These are phyloP conservation scores for Zymoseptoria pseudotritici DNA, from an alignment of 2,329 filamentous ascomycete genomes.

Conservation along the genomic window DNA sequence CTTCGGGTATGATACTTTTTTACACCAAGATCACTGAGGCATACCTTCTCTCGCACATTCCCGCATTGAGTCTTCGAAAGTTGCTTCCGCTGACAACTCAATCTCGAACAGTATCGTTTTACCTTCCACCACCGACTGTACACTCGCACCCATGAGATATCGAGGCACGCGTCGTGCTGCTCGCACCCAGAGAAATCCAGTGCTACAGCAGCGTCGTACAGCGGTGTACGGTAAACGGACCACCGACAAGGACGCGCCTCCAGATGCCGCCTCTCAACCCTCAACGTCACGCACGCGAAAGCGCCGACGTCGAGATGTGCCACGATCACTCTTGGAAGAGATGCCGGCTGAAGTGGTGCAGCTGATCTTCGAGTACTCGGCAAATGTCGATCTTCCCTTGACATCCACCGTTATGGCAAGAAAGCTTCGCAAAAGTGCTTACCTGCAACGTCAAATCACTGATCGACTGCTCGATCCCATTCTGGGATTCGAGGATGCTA, in stretches of 20 bases:
- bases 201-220: slow-evolving; percentile 8
- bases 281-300: slow-evolving; percentile 9
- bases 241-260: neutral
- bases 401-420: slow-evolving; percentile 22
- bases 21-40: slow-evolving; percentile 37
- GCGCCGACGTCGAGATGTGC: slow-evolving; percentile 6
- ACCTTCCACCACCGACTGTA: slow-evolving; percentile 1
- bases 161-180: slow-evolving; percentile 27
- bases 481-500: slow-evolving; percentile 3
- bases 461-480: slow-evolving; percentile 18
- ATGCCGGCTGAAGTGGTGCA: slow-evolving; percentile 31
- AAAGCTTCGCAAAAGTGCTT: slow-evolving; percentile 25
- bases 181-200: slow-evolving; percentile 18
- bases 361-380: slow-evolving; percentile 26
- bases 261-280: neutral
- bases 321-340: slow-evolving; percentile 24
- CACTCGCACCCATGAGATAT: slow-evolving; percentile 25
- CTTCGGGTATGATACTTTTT: slow-evolving; percentile 29
- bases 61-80: neutral
- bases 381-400: slow-evolving; percentile 26
- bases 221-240: neutral
- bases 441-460: slow-evolving; percentile 24
- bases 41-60: neutral
- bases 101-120: slow-evolving; percentile 1
- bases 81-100: neutral